Conservation (phyloP, 2,329 filamentous ascomycete genomes). For the Colletotrichum sidae region DNA sequence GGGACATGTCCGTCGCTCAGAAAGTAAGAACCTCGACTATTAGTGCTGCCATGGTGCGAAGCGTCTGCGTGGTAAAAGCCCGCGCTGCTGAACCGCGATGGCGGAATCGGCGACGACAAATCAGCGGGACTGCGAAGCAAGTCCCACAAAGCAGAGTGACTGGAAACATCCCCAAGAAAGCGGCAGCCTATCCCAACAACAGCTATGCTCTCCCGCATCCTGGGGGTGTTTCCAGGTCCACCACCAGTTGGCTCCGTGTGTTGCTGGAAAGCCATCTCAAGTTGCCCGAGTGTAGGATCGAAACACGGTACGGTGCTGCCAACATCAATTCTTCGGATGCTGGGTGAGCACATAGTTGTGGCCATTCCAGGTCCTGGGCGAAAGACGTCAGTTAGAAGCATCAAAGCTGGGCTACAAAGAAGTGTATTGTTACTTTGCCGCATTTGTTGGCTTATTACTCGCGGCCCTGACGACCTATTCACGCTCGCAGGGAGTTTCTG, state of each 20-base stretch:
- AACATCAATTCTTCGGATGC: too few species aligned
- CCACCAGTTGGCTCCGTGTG: neutral
- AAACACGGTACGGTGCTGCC: too few species aligned
- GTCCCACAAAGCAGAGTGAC: constrained; percentile 39
- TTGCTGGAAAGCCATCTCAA: neutral
- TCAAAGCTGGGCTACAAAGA: too few species aligned
- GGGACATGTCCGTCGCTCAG: constrained; percentile 38
- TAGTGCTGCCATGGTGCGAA: constrained; percentile 36
- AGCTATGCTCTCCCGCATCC: constrained; percentile 39
- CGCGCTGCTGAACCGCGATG: neutral
- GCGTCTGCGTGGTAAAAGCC: constrained; percentile 17
- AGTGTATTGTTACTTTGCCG: too few species aligned
- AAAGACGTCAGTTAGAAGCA: too few species aligned
- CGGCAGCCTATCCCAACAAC: constrained; percentile 42
- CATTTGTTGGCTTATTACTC: too few species aligned
- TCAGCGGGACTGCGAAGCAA: constrained; percentile 34
- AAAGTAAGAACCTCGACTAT: constrained; percentile 37
- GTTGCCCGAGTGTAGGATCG: too few species aligned
- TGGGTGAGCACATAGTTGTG: too few species aligned
- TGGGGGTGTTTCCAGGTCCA: neutral
- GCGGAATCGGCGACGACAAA: neutral
- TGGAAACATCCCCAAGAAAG: constrained; percentile 39
- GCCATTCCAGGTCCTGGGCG: too few species aligned
- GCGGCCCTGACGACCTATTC: too few species aligned
- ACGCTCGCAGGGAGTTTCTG: too few species aligned